A percentile compares a stretch with the other conserved stretches of the same genome.
These are phyloP conservation scores for Blastocystis sp. DNA, from an alignment of 352 stramenopile genomes.

Conservation along the genomic window DNA sequence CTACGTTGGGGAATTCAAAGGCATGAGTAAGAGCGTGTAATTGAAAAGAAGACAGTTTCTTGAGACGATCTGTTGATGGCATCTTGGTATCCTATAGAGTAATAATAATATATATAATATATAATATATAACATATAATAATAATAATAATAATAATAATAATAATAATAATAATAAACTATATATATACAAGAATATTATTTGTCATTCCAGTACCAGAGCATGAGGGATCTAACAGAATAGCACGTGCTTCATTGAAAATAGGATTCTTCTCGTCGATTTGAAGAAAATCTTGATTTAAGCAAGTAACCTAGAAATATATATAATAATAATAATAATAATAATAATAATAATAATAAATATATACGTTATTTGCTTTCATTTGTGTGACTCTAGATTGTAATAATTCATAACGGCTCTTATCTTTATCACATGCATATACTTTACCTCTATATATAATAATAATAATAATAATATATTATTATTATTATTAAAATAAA, in stretches of 20 bases:
- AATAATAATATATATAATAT: not conserved
- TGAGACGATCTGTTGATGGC: constrained; percentile 48
- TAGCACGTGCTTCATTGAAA: constrained; percentile 56
- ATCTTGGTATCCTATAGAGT: constrained; percentile 30
- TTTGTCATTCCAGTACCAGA: constrained; percentile 61
- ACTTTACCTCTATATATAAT: constrained; percentile 43
- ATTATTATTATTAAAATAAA: too few relatives aligned
- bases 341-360: too few relatives aligned
- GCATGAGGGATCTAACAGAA: constrained; percentile 61
- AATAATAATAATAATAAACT: not conserved
- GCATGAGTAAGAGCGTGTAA: constrained; percentile 59
- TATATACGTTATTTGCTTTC: too few relatives aligned
- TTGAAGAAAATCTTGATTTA: constrained; percentile 55
- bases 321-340: too few relatives aligned
- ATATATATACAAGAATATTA: not conserved
- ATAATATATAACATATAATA: too few relatives aligned
- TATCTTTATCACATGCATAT: constrained; percentile 61
- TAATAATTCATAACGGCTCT: constrained; percentile 56
- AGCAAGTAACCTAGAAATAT: not conserved
- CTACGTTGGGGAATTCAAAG: constrained; percentile 60
- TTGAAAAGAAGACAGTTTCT: constrained; percentile 61
- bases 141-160: too few relatives aligned
- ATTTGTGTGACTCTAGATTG: too few relatives aligned
- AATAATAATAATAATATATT: not conserved
- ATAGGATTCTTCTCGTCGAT: constrained; percentile 49